Conservation (phyloP, 495 filamentous ascomycete species). For the Penicillium diatomitis region DNA sequence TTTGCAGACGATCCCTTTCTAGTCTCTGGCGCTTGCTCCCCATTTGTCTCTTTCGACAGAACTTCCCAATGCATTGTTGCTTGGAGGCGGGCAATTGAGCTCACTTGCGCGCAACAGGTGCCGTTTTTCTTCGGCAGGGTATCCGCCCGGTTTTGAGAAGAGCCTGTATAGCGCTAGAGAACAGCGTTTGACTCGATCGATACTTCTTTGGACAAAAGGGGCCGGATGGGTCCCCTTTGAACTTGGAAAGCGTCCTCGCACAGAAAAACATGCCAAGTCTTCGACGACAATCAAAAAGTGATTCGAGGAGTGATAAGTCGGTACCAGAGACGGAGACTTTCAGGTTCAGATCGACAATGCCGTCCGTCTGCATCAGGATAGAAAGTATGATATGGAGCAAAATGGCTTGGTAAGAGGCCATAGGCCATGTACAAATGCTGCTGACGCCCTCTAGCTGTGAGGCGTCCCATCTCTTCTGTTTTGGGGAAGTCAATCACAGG, state of each 20-base stretch:
- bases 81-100: constrained; percentile 23
- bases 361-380: constrained; percentile 1
- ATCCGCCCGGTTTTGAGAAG: constrained; percentile 5
- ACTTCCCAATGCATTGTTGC: constrained; percentile 14
- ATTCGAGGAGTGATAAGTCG: constrained; percentile 10
- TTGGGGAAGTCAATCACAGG: neutral
- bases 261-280: constrained; percentile 23
- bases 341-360: constrained; percentile 9
- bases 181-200: constrained; percentile 26
- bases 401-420: constrained; percentile 26
- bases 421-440: constrained; percentile 16
- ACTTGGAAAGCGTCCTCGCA: constrained; percentile 18
- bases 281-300: constrained; percentile 18
- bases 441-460: constrained; percentile 5
- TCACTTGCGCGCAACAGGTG: constrained; percentile 9
- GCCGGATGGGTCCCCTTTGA: constrained; percentile 1
- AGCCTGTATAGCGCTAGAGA: constrained; percentile 18
- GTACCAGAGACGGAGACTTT: constrained; percentile 6
- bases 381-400: constrained; percentile 22
- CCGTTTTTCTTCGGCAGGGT: neutral
- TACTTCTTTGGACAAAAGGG: constrained; percentile 15
- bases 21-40: constrained; percentile 1
- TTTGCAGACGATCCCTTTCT: neutral
- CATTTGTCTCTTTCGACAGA: constrained; percentile 13
- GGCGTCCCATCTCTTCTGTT: constrained; percentile 23